These are phyloP conservation scores for Theileria luwenshuni DNA, from an alignment of 169 alveolate genomes.

Conservation along the genomic window DNA sequence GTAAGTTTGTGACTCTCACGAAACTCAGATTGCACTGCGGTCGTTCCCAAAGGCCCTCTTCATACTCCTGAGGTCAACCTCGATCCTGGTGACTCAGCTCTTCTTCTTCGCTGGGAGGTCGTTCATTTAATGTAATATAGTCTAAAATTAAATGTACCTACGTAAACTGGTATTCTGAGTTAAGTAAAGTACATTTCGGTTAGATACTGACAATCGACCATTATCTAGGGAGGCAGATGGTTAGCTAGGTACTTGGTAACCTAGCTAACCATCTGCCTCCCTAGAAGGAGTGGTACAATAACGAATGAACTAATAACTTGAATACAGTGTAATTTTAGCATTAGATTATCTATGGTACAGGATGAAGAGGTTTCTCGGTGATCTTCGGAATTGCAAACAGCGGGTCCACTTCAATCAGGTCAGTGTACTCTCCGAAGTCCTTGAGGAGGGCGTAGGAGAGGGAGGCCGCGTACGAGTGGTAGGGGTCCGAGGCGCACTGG, in stretches of 20 bases:
- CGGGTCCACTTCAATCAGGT: slow-evolving; percentile 3
- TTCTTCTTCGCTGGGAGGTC: no score
- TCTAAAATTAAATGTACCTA: no score
- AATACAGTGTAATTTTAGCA: neutral
- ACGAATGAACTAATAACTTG: neutral
- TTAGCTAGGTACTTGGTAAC: no score
- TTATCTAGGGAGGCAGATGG: no score
- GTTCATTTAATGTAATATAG: no score
- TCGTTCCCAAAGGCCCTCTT: slow-evolving; percentile 26
- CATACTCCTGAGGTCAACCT: slow-evolving; percentile 4
- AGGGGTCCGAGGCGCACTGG: slow-evolving; percentile 58
- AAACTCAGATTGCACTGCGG: slow-evolving; percentile 8
- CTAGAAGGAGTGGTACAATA: no score
- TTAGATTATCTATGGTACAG: no score
- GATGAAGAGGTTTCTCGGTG: no score
- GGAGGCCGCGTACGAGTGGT: slow-evolving; percentile 56
- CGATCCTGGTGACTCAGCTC: slow-evolving; percentile 11
- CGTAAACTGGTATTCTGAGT: no score
- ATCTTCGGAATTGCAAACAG: slow-evolving; percentile 30
- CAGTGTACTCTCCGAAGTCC: slow-evolving; percentile 21
- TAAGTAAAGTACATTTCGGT: no score
- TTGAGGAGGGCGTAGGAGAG: slow-evolving; percentile 39
- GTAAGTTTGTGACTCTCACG: slow-evolving; percentile 2
- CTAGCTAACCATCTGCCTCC: no score
- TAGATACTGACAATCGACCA: no score